phyloP scores from a whole-genome alignment of 345 rosid genomes.

The Boechera stricta region DNA sequence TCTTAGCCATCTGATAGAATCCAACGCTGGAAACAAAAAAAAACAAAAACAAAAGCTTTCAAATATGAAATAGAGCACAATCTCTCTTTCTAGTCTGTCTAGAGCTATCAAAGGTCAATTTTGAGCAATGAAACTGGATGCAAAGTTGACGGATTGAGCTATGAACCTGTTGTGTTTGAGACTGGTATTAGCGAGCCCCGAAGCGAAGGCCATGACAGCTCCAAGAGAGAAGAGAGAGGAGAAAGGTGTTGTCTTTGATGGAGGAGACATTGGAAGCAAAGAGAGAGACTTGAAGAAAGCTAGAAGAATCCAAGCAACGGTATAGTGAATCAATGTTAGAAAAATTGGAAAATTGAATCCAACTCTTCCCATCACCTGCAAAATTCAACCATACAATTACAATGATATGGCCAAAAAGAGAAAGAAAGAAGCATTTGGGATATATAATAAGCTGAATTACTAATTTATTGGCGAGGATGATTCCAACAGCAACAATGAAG shows the following conservation, averaged over 20 bases:
- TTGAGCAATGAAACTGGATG: constrained; percentile 2
- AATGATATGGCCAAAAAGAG: not conserved
- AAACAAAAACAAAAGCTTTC: constrained; percentile 22
- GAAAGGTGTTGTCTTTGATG: constrained; percentile 83
- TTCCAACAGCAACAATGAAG: constrained; percentile 82
- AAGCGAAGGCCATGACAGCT: constrained; percentile 91
- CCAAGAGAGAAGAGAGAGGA: constrained; percentile 79
- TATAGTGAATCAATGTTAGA: constrained; percentile 82
- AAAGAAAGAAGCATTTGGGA: not conserved
- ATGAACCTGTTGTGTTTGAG: constrained; percentile 81
- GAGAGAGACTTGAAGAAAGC: constrained; percentile 74
- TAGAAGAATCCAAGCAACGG: constrained; percentile 78
- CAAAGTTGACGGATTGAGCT: not conserved
- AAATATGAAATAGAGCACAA: constrained; percentile 19
- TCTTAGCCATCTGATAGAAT: constrained; percentile 97
- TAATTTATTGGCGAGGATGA: constrained; percentile 83
- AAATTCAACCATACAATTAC: not conserved
- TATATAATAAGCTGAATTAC: constrained; percentile 39
- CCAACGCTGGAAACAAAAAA: constrained; percentile 68
- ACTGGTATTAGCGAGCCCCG: constrained; percentile 95
- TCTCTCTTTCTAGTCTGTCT: not conserved
- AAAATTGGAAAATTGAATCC: constrained; percentile 90
- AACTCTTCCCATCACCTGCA: constrained; percentile 83
- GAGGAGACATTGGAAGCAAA: constrained; percentile 84
- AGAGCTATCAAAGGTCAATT: not conserved